Evolutionary conservation across 257 asterid species (phyloP), one percentile per base, ranked within the genome.

Genomic region (Oldenlandia corymbosa): DNA sequence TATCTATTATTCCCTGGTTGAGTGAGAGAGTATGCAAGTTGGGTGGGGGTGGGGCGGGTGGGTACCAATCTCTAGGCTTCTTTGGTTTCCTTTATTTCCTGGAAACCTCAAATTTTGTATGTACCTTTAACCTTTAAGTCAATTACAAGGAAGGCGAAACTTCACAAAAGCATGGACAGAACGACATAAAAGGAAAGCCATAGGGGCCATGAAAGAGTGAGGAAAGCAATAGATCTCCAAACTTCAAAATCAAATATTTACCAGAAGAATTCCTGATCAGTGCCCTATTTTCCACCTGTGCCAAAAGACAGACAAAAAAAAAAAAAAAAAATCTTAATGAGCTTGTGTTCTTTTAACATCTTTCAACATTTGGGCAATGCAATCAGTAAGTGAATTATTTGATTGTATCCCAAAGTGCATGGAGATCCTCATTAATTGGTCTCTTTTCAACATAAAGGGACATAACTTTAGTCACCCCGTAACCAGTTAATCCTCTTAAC

Each of bases 271-370:
- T 28, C 67, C 32, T 43, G 9, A 10, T 24, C 43, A 48, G 50
- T 42, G 46, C 66, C 73, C 73, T 72, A 73, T 73, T 73, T 78
- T 67, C 82, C 71, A 58, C 69, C 82, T 77, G 79, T 43, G 12
- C 8, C 27, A 30, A 53, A 48, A 24, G 48, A 45, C 20, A 63
- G 36, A 7, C 57, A 58, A 39, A 30, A 14, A 17, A 10, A 54
- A 30, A 51, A 21, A 30, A 34, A 53, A 21, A n/a, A n/a, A n/a
- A n/a, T n/a, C n/a, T 6, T 54, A 67, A 42, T 42, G 63, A 46
- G 60, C 48, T 56, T 47, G 1, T 46, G 30, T 51, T 59, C 24
- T 4, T 41, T 67, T 60, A 50, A 58, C 48, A 26, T 53, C 5
- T 65, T 30, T 23, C 47, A 1, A 47, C 43, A 37, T 37, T 37